Base-by-base conservation (phyloP, 2,329 filamentous ascomycete species). In the Blastomyces emzantsi region DNA sequence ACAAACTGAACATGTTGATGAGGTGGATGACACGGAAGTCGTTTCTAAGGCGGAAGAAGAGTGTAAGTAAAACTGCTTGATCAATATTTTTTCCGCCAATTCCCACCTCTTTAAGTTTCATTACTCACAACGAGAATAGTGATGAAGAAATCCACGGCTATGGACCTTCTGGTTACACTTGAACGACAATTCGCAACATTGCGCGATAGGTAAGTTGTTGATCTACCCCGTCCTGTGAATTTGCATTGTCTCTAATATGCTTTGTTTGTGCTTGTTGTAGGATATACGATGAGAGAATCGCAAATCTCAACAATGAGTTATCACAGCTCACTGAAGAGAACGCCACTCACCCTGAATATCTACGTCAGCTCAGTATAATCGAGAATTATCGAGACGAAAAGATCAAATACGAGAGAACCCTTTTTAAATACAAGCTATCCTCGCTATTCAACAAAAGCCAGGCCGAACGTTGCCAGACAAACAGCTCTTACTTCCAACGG, bases 131-230 rank as follows among this genome's bases (percentile, higher is more conserved):
- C 73, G 69, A 64, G 65, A 49, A 47, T 70, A 93, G 90, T 90
- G 67, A 85, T 90, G 70, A 87, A 86, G 72, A 94, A 93, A 77
- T 87, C 87, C 71, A 84, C 85, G 43, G 92, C 92, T 0, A 87
- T 92, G 72, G 90, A 92, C 63, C 86, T 91, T 68, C 83, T 97
- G 69, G 82, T 85, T 22, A 84, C 85, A 22, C 89, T 99, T 54
- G 93, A 97, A 73, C 89, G 89, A 74, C 90, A 94, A 72, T 99
- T 99, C 77, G 86, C 88, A 64, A 84, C 89, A 22, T 90, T 97
- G 72, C 85, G 92, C 70, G 92, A 82, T 69, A 80, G 79, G 79
- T 81, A 73, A 73, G 76, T 60, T n/a, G 22, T 22, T 25, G n/a
- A 57, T 57, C 33, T 49, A 4, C 43, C 43, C 62, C 54, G 45